Evolutionary conservation across 805 yeast species (phyloP).

Genomic region (Lachancea sp.): DNA sequence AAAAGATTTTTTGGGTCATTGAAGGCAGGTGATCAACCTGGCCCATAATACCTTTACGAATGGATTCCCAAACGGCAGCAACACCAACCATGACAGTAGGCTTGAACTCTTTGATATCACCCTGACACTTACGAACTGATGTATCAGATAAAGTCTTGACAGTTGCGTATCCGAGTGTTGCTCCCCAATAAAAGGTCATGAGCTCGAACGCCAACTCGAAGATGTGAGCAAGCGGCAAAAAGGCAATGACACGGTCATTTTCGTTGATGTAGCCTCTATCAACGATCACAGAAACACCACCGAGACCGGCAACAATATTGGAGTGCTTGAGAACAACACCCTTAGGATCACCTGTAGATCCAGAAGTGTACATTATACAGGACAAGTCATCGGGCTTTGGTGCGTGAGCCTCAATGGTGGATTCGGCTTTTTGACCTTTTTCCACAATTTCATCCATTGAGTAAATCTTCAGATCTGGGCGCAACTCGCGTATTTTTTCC

Average conservation of each 20-base stretch:
- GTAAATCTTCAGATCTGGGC: constrained; percentile 69
- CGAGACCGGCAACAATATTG: constrained; percentile 75
- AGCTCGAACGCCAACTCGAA: constrained; percentile 89
- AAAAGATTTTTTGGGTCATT: constrained; percentile 70
- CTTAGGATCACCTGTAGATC: constrained; percentile 76
- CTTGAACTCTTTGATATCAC: constrained; percentile 79
- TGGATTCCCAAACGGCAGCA: constrained; percentile 96
- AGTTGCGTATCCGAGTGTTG: constrained; percentile 78
- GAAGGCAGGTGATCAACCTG: constrained; percentile 65
- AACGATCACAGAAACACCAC: constrained; percentile 68
- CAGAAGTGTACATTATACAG: constrained; percentile 68
- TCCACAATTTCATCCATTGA: constrained; percentile 59
- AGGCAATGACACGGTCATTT: constrained; percentile 72
- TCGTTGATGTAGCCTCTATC: constrained; percentile 43
- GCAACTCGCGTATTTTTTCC: constrained; percentile 51
- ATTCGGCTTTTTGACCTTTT: constrained; percentile 52
- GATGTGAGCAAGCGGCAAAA: constrained; percentile 94
- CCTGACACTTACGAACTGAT: constrained; percentile 76
- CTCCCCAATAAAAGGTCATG: constrained; percentile 81
- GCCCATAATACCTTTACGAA: constrained; percentile 82
- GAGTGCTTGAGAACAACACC: constrained; percentile 63
- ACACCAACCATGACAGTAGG: constrained; percentile 98
- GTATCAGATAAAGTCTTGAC: constrained; percentile 85
- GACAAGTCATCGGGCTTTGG: constrained; percentile 48
- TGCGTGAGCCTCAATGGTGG: constrained; percentile 34